Base-by-base conservation (phyloP, 1,284 basidiomycete genomes). In the Puccinia triticina region DNA sequence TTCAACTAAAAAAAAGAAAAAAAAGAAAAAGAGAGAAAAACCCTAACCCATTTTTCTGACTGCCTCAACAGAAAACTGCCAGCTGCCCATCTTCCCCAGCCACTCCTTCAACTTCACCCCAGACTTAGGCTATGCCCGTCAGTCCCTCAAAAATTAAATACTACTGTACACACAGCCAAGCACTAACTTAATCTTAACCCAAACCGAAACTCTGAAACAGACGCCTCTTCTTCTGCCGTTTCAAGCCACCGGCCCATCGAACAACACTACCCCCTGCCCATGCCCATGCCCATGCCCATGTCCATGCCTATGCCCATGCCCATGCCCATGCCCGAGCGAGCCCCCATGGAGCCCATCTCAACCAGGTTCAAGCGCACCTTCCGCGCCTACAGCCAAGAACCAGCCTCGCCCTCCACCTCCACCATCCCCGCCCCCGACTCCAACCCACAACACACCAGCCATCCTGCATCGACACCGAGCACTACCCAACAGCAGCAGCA, bases 61-160 rank as follows among this genome's bases (percentile, higher is more conserved):
- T n/a, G n/a, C 21, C 55, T 69, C 7, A 12, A 26, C 43, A 72
- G 69, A 50, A 72, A 72, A 72, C 46, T 50, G n/a, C 46, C n/a
- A 29, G 32, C 37, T 43, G 21, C 18, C 64, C 71, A 53, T 57
- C 14, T 16, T 55, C 16, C 32, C 11, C 29, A 12, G 55, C 14
- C 50, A n/a, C 8, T 14, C 48, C 16, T 73, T 29, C 4, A 55
- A 46, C 50, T 53, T 53, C 48, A 26, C 2, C 11, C 32, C 26
- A 32, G 43, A 40, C 8, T 26, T 26, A n/a, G 5, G 12, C 2
- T 1, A 48, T 16, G 8, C 8, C 29, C 43, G 66, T 69, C 43
- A 26, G 66, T 69, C 34, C n/a, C n/a, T 12, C 14, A 59, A 26
- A 29, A 46, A 46, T 46, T 14, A 50, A 50, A 61, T 12, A 2